A percentile compares a stretch with the other conserved stretches of the same genome.
These are phyloP conservation scores for Coniella vitis DNA, from an alignment of 2,329 filamentous ascomycete species.

Conservation along the genomic window DNA sequence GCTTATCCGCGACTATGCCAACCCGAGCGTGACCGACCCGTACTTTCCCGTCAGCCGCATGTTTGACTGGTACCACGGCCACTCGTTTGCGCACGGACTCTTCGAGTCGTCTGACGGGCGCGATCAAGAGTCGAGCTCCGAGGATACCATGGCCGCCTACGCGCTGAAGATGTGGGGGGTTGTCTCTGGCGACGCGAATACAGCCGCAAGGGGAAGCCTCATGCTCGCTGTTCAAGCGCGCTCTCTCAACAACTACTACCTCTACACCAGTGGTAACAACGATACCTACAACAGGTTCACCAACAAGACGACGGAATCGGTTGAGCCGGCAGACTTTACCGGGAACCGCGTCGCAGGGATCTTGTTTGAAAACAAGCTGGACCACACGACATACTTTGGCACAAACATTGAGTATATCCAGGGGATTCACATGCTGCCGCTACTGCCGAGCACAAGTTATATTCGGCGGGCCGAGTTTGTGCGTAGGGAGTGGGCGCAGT, in stretches of 20 bases:
- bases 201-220: constrained; percentile 78
- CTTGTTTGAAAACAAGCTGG: constrained; percentile 90
- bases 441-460: constrained; percentile 57
- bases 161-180: constrained; percentile 92
- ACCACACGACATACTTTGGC: constrained; percentile 89
- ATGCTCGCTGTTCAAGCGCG: constrained; percentile 75
- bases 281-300: no score
- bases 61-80: constrained; percentile 94
- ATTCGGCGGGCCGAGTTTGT: constrained; percentile 66
- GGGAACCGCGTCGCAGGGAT: constrained; percentile 68
- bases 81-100: constrained; percentile 84
- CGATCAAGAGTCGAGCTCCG: constrained; percentile 80
- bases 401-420: constrained; percentile 61
- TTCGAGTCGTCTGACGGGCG: constrained; percentile 68
- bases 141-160: constrained; percentile 83
- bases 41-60: constrained; percentile 75
- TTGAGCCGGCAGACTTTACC: constrained; percentile 70
- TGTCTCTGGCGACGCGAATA: constrained; percentile 64
- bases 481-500: constrained; percentile 71
- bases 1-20: constrained; percentile 76
- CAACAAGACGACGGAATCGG: no score
- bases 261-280: constrained; percentile 63
- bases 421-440: constrained; percentile 57
- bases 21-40: constrained; percentile 62
- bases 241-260: constrained; percentile 72